Conservation (phyloP, 441 rosid genomes). For the Erodium trifolium region DNA sequence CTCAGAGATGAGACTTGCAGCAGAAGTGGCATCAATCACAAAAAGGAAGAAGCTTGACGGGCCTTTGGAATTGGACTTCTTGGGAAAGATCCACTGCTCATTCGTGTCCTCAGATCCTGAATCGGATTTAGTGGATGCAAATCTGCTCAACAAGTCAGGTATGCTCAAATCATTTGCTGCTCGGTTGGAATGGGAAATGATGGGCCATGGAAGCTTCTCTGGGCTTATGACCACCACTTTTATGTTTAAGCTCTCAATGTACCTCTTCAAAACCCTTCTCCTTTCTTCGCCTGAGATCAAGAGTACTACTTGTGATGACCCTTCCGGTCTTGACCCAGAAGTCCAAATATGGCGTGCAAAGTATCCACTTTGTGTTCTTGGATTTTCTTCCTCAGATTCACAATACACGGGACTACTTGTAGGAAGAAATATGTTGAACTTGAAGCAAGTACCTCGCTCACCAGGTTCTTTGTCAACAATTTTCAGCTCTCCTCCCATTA, state of each 20-base stretch:
- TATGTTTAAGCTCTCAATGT: conserved; percentile 34
- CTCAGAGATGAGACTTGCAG: conserved; percentile 18
- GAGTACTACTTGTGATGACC: conserved; percentile 34
- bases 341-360: conserved; percentile 20
- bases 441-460: conserved; percentile 52
- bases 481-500: conserved; percentile 49
- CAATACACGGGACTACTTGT: conserved; percentile 7
- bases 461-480: conserved; percentile 45
- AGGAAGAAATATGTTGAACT: conserved; percentile 40
- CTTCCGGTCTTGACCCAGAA: conserved; percentile 28
- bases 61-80: conserved; percentile 20
- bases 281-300: conserved; percentile 37
- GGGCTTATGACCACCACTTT: conserved; percentile 30
- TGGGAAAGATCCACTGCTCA: conserved; percentile 20
- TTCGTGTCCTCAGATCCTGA: conserved; percentile 19
- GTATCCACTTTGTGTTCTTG: conserved; percentile 12
- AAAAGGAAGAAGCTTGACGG: conserved; percentile 25
- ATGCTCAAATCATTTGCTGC: conserved; percentile 18
- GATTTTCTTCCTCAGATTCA: conserved; percentile 15
- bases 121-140: conserved; percentile 21
- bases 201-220: conserved; percentile 14
- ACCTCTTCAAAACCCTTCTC: conserved; percentile 31
- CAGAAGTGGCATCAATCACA: conserved; percentile 33
- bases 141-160: conserved; percentile 18
- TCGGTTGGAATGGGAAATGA: conserved; percentile 8